Conservation (phyloP, 2,329 filamentous ascomycete species). For the Colletotrichum salicis region DNA sequence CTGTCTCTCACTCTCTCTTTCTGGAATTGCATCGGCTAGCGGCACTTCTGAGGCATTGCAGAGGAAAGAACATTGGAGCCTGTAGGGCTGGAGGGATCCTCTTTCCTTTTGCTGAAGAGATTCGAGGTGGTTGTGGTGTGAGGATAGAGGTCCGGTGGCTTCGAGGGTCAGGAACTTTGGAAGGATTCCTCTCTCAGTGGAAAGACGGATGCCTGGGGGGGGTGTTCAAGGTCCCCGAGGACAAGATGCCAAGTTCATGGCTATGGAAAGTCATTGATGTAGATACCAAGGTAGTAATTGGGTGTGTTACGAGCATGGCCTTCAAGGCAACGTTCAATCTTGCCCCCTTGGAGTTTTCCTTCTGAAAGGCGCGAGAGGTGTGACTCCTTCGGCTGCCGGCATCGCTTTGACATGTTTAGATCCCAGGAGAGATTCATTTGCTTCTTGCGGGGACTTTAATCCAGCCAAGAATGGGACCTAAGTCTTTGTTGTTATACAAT, state of each 20-base stretch:
- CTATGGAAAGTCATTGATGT: background rate
- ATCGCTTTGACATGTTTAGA: background rate
- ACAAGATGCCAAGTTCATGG: background rate
- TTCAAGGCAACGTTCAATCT: background rate
- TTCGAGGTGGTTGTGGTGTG: background rate
- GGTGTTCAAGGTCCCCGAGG: background rate
- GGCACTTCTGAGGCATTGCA: background rate
- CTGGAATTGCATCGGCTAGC: background rate
- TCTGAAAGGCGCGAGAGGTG: background rate
- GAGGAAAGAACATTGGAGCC: background rate
- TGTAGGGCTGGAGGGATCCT: background rate
- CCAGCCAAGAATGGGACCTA: background rate
- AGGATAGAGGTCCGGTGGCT: background rate
- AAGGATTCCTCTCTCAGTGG: background rate
- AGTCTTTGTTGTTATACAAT: background rate
- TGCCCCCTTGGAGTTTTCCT: background rate
- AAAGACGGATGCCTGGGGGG: background rate
- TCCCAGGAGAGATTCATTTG: background rate
- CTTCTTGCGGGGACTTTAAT: background rate
- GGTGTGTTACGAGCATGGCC: background rate
- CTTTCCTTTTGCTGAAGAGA: background rate
- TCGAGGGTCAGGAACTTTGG: background rate
- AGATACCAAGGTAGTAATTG: background rate
- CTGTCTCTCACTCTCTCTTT: background rate
- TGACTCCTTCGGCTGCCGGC: background rate